phyloP scores from a whole-genome alignment of 208 protist genomes.

The Porcisia hertigi region DNA sequence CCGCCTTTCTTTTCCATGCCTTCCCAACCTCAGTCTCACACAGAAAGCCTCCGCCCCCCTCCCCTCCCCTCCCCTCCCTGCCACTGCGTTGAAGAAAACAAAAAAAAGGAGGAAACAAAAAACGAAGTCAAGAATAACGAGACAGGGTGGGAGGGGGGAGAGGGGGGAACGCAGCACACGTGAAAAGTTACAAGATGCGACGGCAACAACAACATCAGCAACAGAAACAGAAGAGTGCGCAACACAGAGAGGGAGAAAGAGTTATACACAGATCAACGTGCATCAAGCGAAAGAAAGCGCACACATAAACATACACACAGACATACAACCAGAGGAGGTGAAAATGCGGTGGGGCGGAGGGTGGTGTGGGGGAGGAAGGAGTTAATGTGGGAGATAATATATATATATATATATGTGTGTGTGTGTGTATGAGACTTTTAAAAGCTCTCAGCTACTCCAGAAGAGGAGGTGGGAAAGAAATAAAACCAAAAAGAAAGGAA shows the following conservation, averaged over 20 bases:
- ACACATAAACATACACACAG: neutral
- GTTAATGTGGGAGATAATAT: too few species aligned
- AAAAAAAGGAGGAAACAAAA: neutral
- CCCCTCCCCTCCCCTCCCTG: neutral
- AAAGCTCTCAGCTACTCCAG: too few species aligned
- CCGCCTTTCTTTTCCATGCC: neutral
- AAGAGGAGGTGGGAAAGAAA: neutral
- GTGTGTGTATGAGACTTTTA: neutral
- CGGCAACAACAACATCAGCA: neutral
- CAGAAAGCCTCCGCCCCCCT: neutral
- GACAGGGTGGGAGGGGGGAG: constrained; percentile 9
- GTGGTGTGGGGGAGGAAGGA: neutral
- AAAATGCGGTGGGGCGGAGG: neutral
- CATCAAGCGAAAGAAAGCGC: neutral
- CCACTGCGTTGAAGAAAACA: neutral
- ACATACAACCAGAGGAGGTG: neutral
- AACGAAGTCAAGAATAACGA: neutral
- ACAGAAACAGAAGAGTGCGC: neutral
- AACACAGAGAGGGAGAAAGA: neutral
- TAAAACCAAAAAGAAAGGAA: neutral
- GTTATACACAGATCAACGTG: neutral
- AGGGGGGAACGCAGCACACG: neutral
- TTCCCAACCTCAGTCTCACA: too few species aligned
- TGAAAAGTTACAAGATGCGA: neutral
- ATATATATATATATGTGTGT: too few species aligned